These are phyloP conservation scores for Candida khao-thaluensis DNA, from an alignment of 805 yeast species.

Conservation along the genomic window DNA sequence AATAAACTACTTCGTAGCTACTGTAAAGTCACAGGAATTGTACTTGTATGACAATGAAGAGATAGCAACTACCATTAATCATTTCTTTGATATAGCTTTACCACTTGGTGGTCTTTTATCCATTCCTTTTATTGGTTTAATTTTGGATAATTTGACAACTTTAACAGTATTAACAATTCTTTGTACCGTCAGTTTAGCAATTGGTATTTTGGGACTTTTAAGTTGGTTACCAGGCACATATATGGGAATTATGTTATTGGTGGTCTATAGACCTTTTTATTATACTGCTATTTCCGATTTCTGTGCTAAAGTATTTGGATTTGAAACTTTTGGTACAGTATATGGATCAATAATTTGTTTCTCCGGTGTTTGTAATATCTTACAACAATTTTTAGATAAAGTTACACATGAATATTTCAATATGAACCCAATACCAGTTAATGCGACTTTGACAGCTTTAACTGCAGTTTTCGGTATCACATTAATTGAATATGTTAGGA, in stretches of 20 bases:
- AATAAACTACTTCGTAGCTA: constrained; percentile 90
- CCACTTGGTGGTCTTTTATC: constrained; percentile 88
- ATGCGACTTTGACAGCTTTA: constrained; percentile 49
- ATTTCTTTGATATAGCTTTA: constrained; percentile 78
- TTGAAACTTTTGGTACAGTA: constrained; percentile 85
- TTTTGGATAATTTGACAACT: constrained; percentile 73
- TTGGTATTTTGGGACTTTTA: constrained; percentile 72
- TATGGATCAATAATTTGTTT: constrained; percentile 84
- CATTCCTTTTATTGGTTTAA: constrained; percentile 80
- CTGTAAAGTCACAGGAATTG: constrained; percentile 78
- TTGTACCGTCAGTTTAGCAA: constrained; percentile 51
- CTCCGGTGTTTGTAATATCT: constrained; percentile 76
- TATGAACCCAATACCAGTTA: constrained; percentile 81
- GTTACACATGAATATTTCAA: constrained; percentile 65
- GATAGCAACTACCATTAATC: constrained; percentile 59
- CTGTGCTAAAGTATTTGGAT: constrained; percentile 91
- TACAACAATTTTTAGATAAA: constrained; percentile 68
- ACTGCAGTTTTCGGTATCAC: constrained; percentile 54
- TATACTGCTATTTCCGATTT: constrained; percentile 92
- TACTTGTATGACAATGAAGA: constrained; percentile 54
- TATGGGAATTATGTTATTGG: constrained; percentile 68
- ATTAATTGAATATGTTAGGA: constrained; percentile 45
- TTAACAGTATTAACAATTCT: constrained; percentile 55
- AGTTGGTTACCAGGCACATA: constrained; percentile 57
- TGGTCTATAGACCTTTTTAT: constrained; percentile 84